Evolutionary conservation across 176 grass and related monocot genomes (phyloP).

Genomic region (Puya raimondii): DNA sequence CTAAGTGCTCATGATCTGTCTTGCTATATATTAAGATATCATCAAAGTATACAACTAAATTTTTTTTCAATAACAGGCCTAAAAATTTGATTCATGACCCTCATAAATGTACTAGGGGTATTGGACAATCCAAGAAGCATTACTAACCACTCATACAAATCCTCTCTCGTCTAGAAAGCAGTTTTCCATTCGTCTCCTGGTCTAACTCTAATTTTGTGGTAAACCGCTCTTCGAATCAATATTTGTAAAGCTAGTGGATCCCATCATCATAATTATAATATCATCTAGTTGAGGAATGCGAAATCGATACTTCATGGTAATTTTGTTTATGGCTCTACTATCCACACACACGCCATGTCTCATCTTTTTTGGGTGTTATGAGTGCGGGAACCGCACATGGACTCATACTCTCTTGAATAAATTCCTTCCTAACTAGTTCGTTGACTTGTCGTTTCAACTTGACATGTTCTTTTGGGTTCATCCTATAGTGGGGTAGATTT

Average conservation of each 20-base stretch:
- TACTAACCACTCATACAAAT: not conserved
- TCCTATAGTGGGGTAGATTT: not conserved
- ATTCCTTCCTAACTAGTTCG: not conserved
- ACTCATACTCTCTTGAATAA: not conserved
- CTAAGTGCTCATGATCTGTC: not conserved
- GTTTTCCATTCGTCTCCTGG: slow-evolving; percentile 13
- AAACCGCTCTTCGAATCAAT: slow-evolving; percentile 1
- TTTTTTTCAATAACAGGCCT: not conserved
- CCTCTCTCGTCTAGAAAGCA: slow-evolving; percentile 10
- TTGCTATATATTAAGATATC: not conserved
- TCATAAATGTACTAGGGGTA: slow-evolving; percentile 7
- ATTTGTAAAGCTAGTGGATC: not conserved
- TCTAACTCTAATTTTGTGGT: slow-evolving; percentile 11
- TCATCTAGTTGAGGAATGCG: slow-evolving; percentile 2
- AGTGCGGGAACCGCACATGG: slow-evolving; percentile 1
- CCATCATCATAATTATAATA: not conserved
- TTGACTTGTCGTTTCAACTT: not conserved
- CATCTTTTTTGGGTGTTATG: slow-evolving; percentile 1
- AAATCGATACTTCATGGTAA: slow-evolving; percentile 7
- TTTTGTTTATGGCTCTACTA: slow-evolving; percentile 1
- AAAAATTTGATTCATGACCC: slow-evolving; percentile 9
- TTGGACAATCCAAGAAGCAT: slow-evolving; percentile 6
- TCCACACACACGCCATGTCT: slow-evolving; percentile 4
- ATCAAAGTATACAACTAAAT: slow-evolving; percentile 1
- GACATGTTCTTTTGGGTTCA: not conserved